Evolutionary conservation across 148 eudicot genomes (phyloP).

Genomic region (Simmondsia chinensis): DNA sequence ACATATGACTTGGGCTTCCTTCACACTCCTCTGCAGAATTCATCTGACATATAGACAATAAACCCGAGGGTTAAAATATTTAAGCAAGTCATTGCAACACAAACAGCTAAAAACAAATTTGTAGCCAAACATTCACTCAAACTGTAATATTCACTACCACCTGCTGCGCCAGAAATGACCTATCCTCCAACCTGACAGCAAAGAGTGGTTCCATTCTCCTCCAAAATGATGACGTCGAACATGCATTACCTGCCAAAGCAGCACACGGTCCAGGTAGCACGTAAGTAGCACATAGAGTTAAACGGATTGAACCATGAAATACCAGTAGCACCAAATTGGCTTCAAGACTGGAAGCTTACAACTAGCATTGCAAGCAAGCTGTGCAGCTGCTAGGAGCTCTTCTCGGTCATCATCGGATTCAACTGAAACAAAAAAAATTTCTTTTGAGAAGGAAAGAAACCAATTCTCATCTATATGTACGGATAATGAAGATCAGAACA

Average conservation of each 20-base stretch:
- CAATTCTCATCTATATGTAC: no score
- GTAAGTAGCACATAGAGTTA: conserved; percentile 1
- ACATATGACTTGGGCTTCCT: conserved; percentile 22
- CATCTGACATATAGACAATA: conserved; percentile 32
- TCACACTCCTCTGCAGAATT: conserved; percentile 39
- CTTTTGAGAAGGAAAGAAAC: no score
- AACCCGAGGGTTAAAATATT: no score
- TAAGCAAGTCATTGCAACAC: no score
- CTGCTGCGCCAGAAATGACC: conserved; percentile 54
- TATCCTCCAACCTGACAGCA: conserved; percentile 37
- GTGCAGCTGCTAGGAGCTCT: conserved; percentile 67
- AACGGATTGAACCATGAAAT: no score
- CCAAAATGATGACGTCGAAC: conserved; percentile 77
- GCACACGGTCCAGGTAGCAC: neutral
- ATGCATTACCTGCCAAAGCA: conserved; percentile 49
- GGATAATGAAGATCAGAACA: no score
- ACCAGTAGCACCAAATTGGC: no score
- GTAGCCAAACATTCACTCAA: no score
- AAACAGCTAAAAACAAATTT: no score
- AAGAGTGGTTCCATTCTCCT: conserved; percentile 65
- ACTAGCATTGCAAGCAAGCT: conserved; percentile 55
- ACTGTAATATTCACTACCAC: conserved; percentile 35
- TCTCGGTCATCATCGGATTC: conserved; percentile 92
- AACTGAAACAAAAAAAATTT: conserved; percentile 51
- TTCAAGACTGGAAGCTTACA: conserved; percentile 38